Percentiles rank a stretch among this genome's conserved stretches.
Conservation (phyloP, 129 eudicot species). For the Escallonia rubra region DNA sequence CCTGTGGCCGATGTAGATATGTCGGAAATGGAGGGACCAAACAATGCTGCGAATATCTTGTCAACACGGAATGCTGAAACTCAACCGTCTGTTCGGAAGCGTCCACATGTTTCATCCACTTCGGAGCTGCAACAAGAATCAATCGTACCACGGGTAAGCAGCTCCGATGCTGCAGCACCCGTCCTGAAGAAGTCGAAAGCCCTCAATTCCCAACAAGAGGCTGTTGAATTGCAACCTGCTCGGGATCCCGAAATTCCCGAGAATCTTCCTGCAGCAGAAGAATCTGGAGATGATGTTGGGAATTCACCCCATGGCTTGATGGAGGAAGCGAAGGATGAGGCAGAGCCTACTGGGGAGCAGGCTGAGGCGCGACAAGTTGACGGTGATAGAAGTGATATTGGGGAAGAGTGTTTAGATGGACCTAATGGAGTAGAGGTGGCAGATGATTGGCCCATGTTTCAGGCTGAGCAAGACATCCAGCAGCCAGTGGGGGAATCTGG, state of each 20-base stretch:
- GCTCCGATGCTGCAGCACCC: constrained; percentile 35
- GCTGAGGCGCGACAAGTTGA: constrained; percentile 19
- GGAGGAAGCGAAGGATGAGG: constrained; percentile 17
- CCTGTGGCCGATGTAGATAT: constrained; percentile 52
- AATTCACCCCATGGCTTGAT: constrained; percentile 39
- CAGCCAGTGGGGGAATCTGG: constrained; percentile 39
- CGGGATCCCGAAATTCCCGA: constrained; percentile 31
- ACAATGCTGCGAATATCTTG: constrained; percentile 16
- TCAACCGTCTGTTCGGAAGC: constrained; percentile 52
- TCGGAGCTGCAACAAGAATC: constrained; percentile 52
- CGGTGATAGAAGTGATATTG: constrained; percentile 30
- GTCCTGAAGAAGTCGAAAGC: constrained; percentile 50
- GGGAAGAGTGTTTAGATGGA: constrained; percentile 40
- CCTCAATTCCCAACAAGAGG: constrained; percentile 40
- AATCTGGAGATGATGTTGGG: constrained; percentile 26
- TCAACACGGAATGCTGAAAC: constrained; percentile 13
- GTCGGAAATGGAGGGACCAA: constrained; percentile 46
- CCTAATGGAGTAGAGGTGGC: constrained; percentile 32
- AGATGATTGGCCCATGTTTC: constrained; percentile 39
- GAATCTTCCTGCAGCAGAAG: constrained; percentile 32
- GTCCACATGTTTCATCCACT: constrained; percentile 34
- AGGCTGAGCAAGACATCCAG: constrained; percentile 48
- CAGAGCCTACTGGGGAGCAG: constrained; percentile 12
- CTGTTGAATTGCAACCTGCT: constrained; percentile 31
- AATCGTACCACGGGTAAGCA: constrained; percentile 26